Conservation (phyloP, 257 asterid species). For the Vinca minor region DNA sequence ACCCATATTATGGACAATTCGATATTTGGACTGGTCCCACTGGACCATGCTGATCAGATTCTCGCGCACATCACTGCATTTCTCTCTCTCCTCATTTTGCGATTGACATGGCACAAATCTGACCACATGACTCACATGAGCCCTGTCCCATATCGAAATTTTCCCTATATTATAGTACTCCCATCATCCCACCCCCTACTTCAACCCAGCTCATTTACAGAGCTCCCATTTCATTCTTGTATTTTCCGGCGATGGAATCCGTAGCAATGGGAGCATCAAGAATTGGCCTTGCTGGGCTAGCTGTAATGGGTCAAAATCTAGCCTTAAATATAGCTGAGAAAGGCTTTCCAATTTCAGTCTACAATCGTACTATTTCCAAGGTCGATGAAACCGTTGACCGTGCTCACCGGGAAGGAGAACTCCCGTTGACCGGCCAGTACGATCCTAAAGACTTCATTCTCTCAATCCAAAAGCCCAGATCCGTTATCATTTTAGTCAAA, state of each 20-base stretch:
- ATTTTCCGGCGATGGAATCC: conserved; percentile 25
- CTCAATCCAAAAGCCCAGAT: conserved; percentile 63
- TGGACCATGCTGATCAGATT: too few species aligned
- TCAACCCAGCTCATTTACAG: neutral
- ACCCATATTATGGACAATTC: too few species aligned
- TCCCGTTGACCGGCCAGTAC: conserved; percentile 67
- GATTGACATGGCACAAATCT: too few species aligned
- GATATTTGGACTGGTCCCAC: too few species aligned
- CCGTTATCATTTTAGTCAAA: conserved; percentile 75
- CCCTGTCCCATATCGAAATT: too few species aligned
- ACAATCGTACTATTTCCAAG: conserved; percentile 65
- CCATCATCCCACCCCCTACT: neutral
- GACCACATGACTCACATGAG: conserved; percentile 10
- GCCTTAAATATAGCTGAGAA: conserved; percentile 89
- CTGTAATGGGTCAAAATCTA: conserved; percentile 87
- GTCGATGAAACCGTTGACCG: conserved; percentile 82
- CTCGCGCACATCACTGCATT: too few species aligned
- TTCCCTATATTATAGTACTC: conserved; percentile 4
- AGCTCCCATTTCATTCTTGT: neutral
- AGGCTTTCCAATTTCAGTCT: conserved; percentile 80
- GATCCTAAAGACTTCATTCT: conserved; percentile 62
- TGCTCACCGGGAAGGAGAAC: conserved; percentile 61
- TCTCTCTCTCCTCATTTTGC: too few species aligned
- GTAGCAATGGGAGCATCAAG: conserved; percentile 44
- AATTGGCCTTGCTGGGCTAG: conserved; percentile 69